A percentile compares a stretch with the other conserved stretches of the same genome.
These are phyloP conservation scores for Hypoxylon lenormandii DNA, from an alignment of 495 filamentous ascomycete genomes.

Conservation along the genomic window DNA sequence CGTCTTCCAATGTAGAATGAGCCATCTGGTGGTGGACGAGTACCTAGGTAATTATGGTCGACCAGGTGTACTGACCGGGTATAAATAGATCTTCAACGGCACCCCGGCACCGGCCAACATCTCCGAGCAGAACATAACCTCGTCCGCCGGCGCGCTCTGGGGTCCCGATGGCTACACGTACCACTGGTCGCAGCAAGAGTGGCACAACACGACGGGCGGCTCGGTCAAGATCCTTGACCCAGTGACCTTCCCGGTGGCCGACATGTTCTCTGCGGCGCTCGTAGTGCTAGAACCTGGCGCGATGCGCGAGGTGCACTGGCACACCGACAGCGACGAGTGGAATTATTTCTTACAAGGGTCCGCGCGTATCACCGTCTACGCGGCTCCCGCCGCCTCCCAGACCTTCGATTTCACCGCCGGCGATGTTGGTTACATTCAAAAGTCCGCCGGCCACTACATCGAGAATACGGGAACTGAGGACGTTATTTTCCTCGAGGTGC, in stretches of 20 bases:
- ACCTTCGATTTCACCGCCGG: conserved; percentile 83
- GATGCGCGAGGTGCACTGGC: conserved; percentile 85
- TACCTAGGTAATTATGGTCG: background rate
- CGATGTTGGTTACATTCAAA: conserved; percentile 77
- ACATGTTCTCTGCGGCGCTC: conserved; percentile 70
- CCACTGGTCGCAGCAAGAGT: conserved; percentile 73
- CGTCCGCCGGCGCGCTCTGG: conserved; percentile 67
- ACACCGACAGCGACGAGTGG: conserved; percentile 80
- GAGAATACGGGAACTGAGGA: conserved; percentile 79
- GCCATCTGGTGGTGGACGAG: no score
- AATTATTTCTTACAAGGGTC: conserved; percentile 77
- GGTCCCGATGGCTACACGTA: conserved; percentile 69
- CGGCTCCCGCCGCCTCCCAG: conserved; percentile 66
- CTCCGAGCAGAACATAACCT: conserved; percentile 70
- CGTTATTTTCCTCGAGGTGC: conserved; percentile 75
- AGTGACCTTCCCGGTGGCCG: conserved; percentile 69
- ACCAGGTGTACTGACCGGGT: conserved; percentile 12
- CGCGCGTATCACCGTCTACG: conserved; percentile 75
- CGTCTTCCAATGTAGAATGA: no score
- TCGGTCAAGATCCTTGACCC: conserved; percentile 77
- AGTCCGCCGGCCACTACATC: conserved; percentile 74
- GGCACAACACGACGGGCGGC: conserved; percentile 70
- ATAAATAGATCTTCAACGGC: conserved; percentile 70
- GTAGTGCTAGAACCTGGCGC: conserved; percentile 76
- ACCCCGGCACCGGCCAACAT: conserved; percentile 72